Percentiles rank a stretch among this genome's conserved stretches.
phyloP scores from a whole-genome alignment of 768 basidiomycete genomes.

The Rickenella mellea region DNA sequence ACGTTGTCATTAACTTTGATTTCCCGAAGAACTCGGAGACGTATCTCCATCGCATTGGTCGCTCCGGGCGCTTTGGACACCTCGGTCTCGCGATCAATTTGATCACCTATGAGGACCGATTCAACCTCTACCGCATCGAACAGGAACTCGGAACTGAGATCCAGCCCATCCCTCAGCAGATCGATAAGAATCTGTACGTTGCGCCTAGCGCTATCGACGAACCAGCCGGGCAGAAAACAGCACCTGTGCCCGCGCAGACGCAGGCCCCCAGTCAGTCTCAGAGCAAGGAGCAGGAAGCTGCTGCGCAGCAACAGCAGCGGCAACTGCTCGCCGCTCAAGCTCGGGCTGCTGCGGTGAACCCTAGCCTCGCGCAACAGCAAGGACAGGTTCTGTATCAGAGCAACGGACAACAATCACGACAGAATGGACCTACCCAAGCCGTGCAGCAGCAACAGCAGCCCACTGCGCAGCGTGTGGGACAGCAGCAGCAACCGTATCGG shows the following conservation, averaged over 20 bases:
- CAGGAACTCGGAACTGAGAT: constrained; percentile 99
- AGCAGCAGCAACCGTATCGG: background rate
- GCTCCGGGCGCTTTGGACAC: constrained; percentile 95
- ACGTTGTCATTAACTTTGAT: constrained; percentile 99
- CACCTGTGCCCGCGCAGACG: constrained; percentile 9
- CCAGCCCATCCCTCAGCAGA: constrained; percentile 83
- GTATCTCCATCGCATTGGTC: constrained; percentile 96
- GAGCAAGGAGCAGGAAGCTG: constrained; percentile 23
- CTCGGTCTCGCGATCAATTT: constrained; percentile 95
- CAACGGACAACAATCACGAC: constrained; percentile 21
- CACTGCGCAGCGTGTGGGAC: background rate
- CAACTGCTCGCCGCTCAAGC: constrained; percentile 9
- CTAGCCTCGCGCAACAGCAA: constrained; percentile 6
- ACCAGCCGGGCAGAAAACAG: constrained; percentile 30
- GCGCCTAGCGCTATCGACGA: constrained; percentile 51
- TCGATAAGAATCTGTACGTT: constrained; percentile 91
- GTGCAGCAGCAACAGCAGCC: background rate
- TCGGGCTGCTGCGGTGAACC: background rate
- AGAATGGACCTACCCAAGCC: constrained; percentile 9
- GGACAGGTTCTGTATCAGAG: constrained; percentile 26
- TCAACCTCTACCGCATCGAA: constrained; percentile 96
- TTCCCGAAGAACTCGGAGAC: constrained; percentile 99
- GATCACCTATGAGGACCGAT: constrained; percentile 95
- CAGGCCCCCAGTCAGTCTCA: no score
- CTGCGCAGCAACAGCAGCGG: constrained; percentile 16